Evolutionary conservation across 1,139 yeast species (phyloP), one percentile per base, ranked within the genome.

Genomic region (Yamadazyma mexicana): DNA sequence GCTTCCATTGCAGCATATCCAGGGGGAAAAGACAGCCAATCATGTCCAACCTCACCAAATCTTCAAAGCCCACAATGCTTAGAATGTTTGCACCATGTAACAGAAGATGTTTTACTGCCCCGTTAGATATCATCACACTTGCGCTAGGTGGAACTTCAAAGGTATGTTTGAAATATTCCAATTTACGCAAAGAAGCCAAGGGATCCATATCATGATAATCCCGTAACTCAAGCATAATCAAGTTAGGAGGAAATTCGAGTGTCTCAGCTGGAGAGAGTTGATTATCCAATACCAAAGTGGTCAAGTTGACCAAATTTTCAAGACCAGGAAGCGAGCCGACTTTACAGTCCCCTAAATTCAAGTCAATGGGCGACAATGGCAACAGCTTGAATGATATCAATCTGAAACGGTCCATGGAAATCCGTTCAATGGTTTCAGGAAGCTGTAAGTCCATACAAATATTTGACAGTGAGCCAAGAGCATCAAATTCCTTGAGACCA

Each of bases 181-280:
- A n/a, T 12, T 25, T 25, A 8, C 11, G 6, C 27, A 25, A 25
- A n/a, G 6, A n/a, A 5, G 5, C 12, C 11, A n/a, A 8, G 5
- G 27, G 17, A 11, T 33, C 23, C 9, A 9, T 10, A 5, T 23
- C 23, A 24, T 33, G 22, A 16, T 24, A 24, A 16, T 33, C 35
- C 15, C n/a, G 5, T 8, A 33, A n/a, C 16, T 33, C 14, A 12
- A 33, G 17, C 2, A 7, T 15, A 29, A 24, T 29, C 12, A 27
- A 23, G 16, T 33, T 33, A 3, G 35, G 35, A 6, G 35, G 35
- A 7, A 33, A 9, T 4, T 5, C 12, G 29, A 33, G 10, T n/a
- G n/a, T n/a, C n/a, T n/a, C n/a, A 4, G 11, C 5, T 5, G 27
- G 11, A 5, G 11, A 11, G 14, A 8, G 14, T n/a, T 8, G 5